phyloP scores from a whole-genome alignment of 805 yeast species.

The Hemisphaericaspora nanyangensis region DNA sequence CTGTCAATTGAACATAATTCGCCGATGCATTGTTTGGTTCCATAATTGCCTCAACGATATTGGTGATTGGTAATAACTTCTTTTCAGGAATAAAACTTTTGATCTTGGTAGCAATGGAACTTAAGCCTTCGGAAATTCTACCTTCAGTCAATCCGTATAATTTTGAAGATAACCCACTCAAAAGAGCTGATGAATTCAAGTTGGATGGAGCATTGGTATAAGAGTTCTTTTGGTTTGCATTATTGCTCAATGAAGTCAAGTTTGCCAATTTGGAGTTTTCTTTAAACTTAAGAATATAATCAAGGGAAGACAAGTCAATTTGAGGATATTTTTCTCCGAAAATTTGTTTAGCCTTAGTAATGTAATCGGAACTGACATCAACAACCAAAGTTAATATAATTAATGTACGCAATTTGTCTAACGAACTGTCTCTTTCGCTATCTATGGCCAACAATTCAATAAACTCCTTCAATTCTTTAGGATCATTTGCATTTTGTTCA shows the following conservation, averaged over 20 bases:
- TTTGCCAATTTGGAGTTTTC: constrained; percentile 40
- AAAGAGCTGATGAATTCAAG: constrained; percentile 51
- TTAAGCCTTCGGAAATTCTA: constrained; percentile 81
- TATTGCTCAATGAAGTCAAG: constrained; percentile 14
- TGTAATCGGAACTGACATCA: constrained; percentile 31
- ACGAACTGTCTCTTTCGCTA: constrained; percentile 55
- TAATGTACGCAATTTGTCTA: constrained; percentile 86
- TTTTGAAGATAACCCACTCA: constrained; percentile 71
- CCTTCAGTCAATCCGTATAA: constrained; percentile 83
- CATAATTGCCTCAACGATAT: constrained; percentile 86
- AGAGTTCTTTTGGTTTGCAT: constrained; percentile 5
- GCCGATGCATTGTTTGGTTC: constrained; percentile 68
- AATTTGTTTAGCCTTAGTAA: constrained; percentile 57
- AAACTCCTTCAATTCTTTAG: constrained; percentile 55
- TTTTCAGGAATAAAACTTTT: constrained; percentile 85
- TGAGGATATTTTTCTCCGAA: constrained; percentile 48
- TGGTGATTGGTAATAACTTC: constrained; percentile 84
- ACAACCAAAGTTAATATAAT: constrained; percentile 64
- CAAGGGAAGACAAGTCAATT: constrained; percentile 59
- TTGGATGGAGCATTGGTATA: constrained; percentile 26
- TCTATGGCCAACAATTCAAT: constrained; percentile 51
- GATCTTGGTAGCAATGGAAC: constrained; percentile 81
- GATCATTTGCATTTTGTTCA: constrained; percentile 75
- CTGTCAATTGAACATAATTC: constrained; percentile 69
- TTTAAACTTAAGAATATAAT: constrained; percentile 75